Evolutionary conservation across 805 yeast genomes (phyloP).

Genomic region (Blastobotrys mokoenaii): DNA sequence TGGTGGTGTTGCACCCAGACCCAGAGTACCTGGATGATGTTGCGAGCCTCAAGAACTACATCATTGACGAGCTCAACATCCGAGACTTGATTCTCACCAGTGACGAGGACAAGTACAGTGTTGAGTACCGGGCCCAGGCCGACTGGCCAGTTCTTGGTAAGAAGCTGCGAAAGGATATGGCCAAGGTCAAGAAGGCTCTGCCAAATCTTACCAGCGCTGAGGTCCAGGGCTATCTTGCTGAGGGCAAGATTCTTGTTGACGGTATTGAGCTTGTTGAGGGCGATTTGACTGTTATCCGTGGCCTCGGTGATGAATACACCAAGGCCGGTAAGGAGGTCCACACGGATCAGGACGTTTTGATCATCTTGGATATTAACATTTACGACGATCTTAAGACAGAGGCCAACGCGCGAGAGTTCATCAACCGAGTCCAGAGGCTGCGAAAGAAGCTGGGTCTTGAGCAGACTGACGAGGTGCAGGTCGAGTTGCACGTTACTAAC

Average conservation of each 20-base stretch:
- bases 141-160: conserved; percentile 99
- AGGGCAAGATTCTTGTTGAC: conserved; percentile 75
- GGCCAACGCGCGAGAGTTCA: conserved; percentile 92
- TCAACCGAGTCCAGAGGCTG: conserved; percentile 94
- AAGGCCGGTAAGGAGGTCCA: conserved; percentile 76
- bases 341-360: conserved; percentile 81
- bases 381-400: conserved; percentile 86
- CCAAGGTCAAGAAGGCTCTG: conserved; percentile 88
- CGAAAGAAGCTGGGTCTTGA: conserved; percentile 93
- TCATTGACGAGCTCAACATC: conserved; percentile 85
- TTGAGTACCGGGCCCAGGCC: conserved; percentile 88
- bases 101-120: conserved; percentile 88
- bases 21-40: conserved; percentile 66
- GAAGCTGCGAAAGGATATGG: conserved; percentile 89
- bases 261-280: conserved; percentile 83
- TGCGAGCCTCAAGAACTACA: conserved; percentile 66
- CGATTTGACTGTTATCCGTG: conserved; percentile 85
- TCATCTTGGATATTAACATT: conserved; percentile 79
- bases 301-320: conserved; percentile 54
- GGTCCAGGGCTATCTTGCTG: conserved; percentile 62
- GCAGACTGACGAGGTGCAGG: conserved; percentile 90
- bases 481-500: conserved; percentile 62
- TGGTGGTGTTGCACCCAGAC: conserved; percentile 81
- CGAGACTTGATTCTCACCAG: conserved; percentile 80
- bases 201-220: conserved; percentile 75